Evolutionary conservation across 192 early-diverging fungal genomes (phyloP), one percentile per base, ranked within the genome.

Genomic region (Gamsiella multidivaricata): DNA sequence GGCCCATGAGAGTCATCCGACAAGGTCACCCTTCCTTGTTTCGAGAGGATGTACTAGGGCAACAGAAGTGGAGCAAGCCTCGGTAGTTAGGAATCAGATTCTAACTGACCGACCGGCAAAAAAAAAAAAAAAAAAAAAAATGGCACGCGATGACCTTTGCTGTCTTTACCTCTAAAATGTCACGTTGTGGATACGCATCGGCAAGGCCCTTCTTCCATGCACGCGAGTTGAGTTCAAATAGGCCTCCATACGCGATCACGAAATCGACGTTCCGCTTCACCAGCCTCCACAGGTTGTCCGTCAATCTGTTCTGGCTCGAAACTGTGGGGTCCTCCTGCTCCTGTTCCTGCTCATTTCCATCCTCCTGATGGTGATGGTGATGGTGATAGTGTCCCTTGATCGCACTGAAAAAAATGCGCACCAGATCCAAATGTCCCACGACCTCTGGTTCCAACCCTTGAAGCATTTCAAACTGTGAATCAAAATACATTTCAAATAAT

Each of bases 1-100:
- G 94, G 94, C 9, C 95, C 96, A 70, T 99, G 97, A 47, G 91
- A 91, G 80, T 99, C 97, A 65, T 99, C 97, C 9, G 93, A 93
- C 3, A 99, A 78, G 3, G 94, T 96, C 43, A 97, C 87, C 23
- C 85, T 86, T 11, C 94, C 93, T 34, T 87, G 88, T 33, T 87
- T 84, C 2, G 64, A 42, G 5, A 86, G 20, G 15, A 92, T 92
- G 76, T 92, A 90, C 69, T 91, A 75, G 22, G 15, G 6, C 10
- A 52, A 52, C 26, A 28, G 26, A 2, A 52, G 26, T 7, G 22
- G 26, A 28, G 22, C 20, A 29, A n/a, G 15, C 14, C 7, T 51
- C 9, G 2, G n/a, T n/a, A n/a, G n/a, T n/a, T n/a, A n/a, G n/a
- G n/a, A n/a, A n/a, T n/a, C n/a, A n/a, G n/a, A n/a, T n/a, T n/a